A percentile compares a stretch with the other conserved stretches of the same genome.
phyloP scores from a whole-genome alignment of 495 filamentous ascomycete species.

The Penicillium macrosclerotiorum region DNA sequence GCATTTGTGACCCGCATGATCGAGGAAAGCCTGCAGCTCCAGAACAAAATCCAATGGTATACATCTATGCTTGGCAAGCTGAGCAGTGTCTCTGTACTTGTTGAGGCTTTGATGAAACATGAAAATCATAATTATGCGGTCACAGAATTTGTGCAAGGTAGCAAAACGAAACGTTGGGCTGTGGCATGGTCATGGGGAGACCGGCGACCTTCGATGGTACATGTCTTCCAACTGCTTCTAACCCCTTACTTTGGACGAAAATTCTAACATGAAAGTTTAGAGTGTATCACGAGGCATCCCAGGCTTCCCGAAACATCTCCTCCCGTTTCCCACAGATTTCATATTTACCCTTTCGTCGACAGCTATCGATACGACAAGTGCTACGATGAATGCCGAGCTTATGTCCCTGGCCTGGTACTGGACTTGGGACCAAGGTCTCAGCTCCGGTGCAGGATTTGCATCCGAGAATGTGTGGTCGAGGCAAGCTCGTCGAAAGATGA shows the following conservation, averaged over 20 bases:
- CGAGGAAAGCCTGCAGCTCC: conserved; percentile 63
- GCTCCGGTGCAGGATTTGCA: conserved; percentile 54
- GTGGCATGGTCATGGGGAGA: conserved; percentile 82
- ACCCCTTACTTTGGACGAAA: no score
- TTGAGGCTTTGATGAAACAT: conserved; percentile 57
- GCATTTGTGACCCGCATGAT: conserved; percentile 76
- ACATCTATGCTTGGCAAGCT: conserved; percentile 88
- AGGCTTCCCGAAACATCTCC: conserved; percentile 56
- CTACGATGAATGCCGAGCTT: conserved; percentile 40
- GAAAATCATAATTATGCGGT: conserved; percentile 78
- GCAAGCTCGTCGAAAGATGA: conserved; percentile 57
- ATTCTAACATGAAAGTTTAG: conserved; percentile 27
- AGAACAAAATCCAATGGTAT: conserved; percentile 74
- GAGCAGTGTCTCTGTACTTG: conserved; percentile 62
- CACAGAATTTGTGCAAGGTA: conserved; percentile 76
- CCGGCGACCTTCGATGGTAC: conserved; percentile 62
- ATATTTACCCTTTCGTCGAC: no score
- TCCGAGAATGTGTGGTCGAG: conserved; percentile 71
- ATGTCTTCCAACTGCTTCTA: neutral
- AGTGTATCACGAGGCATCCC: conserved; percentile 55
- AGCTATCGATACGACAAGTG: conserved; percentile 25
- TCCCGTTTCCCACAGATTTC: conserved; percentile 39
- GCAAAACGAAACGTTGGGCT: conserved; percentile 80
- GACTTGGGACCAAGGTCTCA: conserved; percentile 43
- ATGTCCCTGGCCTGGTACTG: conserved; percentile 48